Evolutionary conservation across 176 grass and related monocot genomes (phyloP).

Genomic region (Oryza rufipogon): DNA sequence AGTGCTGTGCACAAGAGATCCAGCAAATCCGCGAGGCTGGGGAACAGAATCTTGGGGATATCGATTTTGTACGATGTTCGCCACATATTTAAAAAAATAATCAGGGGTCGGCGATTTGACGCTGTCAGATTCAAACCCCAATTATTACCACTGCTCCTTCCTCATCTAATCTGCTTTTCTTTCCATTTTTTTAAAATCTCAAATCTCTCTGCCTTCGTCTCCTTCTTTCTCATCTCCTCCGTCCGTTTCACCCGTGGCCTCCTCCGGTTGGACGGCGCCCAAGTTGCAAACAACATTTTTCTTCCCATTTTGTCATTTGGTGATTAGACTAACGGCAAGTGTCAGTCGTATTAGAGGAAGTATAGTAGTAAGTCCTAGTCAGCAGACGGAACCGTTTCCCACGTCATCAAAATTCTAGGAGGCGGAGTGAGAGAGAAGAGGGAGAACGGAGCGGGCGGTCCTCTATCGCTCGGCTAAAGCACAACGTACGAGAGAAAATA

Average conservation of each 20-base stretch:
- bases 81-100: not conserved
- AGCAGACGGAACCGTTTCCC: no score
- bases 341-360: no score
- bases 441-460: no score
- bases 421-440: no score
- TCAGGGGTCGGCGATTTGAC: conserved; percentile 18
- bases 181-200: no score
- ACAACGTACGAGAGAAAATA: no score
- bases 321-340: not conserved
- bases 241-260: not conserved
- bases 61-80: conserved; percentile 60
- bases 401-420: no score
- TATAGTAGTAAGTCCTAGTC: no score
- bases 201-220: not conserved
- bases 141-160: conserved; percentile 26
- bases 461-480: no score
- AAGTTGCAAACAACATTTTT: conserved; percentile 14
- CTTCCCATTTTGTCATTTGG: no score
- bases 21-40: conserved; percentile 27
- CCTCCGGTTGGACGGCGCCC: conserved; percentile 15
- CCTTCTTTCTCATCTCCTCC: not conserved
- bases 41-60: conserved; percentile 55
- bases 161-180: no score
- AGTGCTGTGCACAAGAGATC: conserved; percentile 31
- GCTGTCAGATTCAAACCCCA: conserved; percentile 46